Conservation (phyloP, 345 rosid species). For the Rhizophora mangle region DNA sequence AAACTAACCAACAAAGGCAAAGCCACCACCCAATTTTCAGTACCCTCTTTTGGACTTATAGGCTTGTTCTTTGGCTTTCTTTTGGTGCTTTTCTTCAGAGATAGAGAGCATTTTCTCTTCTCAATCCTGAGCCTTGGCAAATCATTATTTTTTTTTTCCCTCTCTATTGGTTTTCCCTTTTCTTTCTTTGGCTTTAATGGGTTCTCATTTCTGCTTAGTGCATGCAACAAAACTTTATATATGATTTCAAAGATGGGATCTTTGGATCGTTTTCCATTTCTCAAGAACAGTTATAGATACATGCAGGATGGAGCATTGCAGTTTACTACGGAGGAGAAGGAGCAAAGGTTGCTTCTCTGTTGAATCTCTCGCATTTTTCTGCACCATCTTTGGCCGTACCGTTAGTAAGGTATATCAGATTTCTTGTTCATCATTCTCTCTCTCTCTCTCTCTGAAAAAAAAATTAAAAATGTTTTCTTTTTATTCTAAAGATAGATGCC, state of each 20-base stretch:
- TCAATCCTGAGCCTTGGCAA: not conserved
- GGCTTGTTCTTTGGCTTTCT: not conserved
- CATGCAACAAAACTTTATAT: not conserved
- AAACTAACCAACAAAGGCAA: slow-evolving; percentile 7
- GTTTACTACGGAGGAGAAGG: not conserved
- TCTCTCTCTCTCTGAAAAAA: not conserved
- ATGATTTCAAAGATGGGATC: no score
- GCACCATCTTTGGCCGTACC: not conserved
- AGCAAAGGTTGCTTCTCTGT: slow-evolving; percentile 18
- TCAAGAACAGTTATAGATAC: not conserved
- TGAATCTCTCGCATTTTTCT: slow-evolving; percentile 10
- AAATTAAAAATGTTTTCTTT: not conserved
- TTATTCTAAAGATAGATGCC: slow-evolving; percentile 25
- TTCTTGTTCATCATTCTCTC: not conserved
- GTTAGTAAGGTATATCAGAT: slow-evolving; percentile 9
- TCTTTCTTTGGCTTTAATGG: slow-evolving; percentile 6
- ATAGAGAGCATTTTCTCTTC: no score
- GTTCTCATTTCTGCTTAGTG: not conserved
- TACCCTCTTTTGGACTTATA: not conserved
- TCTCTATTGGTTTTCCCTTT: not conserved
- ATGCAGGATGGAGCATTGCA: slow-evolving; percentile 14
- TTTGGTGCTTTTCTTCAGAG: not conserved
- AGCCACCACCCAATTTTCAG: slow-evolving; percentile 11
- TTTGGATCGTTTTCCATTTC: slow-evolving; percentile 7
- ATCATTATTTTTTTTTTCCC: not conserved